Conservation (phyloP, 176 grass and related monocot genomes). For the Oryza officinalis region DNA sequence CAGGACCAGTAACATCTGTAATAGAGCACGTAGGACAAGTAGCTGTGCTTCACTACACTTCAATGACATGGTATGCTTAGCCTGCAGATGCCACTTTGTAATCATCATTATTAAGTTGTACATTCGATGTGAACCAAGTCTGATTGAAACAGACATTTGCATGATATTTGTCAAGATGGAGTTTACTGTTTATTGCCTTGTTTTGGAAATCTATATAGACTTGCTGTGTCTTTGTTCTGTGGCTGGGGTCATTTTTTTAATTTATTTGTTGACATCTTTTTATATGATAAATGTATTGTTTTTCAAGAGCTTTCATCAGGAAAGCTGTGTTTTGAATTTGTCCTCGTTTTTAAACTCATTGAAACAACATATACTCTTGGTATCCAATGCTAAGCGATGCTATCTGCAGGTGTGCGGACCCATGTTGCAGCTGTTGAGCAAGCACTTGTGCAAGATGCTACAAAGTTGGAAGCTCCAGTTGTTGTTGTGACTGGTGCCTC, state of each 20-base stretch:
- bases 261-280: background rate
- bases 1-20: background rate
- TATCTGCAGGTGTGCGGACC: slow-evolving; percentile 65
- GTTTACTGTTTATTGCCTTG: background rate
- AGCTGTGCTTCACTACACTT: background rate
- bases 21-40: background rate
- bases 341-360: background rate
- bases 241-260: background rate
- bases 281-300: background rate
- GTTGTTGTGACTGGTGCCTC: slow-evolving; percentile 93
- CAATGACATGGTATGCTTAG: background rate
- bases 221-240: background rate
- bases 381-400: slow-evolving; percentile 7
- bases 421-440: slow-evolving; percentile 68
- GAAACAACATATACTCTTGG: background rate
- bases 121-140: background rate
- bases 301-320: background rate
- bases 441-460: slow-evolving; percentile 36
- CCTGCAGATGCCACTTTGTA: background rate
- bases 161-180: background rate
- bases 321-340: background rate
- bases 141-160: background rate
- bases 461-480: slow-evolving; percentile 81
- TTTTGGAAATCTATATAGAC: slow-evolving; percentile 15
- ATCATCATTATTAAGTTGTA: background rate